Percentiles rank a stretch among this genome's conserved stretches.
Conservation (phyloP, 2,329 filamentous ascomycete species). For the Drechmeria coniospora region DNA sequence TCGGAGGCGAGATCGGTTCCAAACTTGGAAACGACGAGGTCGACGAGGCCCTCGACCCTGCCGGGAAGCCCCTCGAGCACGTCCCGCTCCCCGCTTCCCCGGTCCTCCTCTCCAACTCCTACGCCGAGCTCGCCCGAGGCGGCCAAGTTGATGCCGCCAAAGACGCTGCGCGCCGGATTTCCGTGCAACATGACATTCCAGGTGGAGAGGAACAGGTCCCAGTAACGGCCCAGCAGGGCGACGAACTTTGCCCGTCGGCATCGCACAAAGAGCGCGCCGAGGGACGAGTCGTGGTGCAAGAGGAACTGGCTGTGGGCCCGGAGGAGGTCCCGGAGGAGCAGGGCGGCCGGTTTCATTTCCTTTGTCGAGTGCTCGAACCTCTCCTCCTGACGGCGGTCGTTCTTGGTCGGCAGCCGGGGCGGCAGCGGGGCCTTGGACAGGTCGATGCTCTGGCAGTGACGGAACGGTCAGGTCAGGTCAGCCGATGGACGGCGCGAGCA, state of each 20-base stretch:
- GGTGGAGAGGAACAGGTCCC: constrained; percentile 51
- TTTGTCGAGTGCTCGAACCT: constrained; percentile 70
- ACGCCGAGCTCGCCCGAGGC: constrained; percentile 83
- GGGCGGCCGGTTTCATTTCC: constrained; percentile 68
- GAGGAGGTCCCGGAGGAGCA: constrained; percentile 67
- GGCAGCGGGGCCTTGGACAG: constrained; percentile 58
- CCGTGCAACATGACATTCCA: constrained; percentile 90
- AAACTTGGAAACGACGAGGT: constrained; percentile 77
- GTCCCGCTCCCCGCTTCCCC: constrained; percentile 83
- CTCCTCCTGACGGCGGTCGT: constrained; percentile 22
- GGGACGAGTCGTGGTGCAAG: constrained; percentile 67
- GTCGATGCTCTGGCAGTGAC: constrained; percentile 40
- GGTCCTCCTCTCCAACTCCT: constrained; percentile 89
- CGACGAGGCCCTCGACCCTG: constrained; percentile 69
- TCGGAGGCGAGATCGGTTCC: constrained; percentile 31
- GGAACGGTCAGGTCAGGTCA: constrained; percentile 3
- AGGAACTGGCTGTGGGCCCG: constrained; percentile 75
- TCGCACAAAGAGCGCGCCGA: constrained; percentile 53
- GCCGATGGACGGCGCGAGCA: no score
- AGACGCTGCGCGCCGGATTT: constrained; percentile 67
- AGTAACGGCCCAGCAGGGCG: constrained; percentile 60
- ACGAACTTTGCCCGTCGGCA: constrained; percentile 54
- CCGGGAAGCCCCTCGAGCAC: constrained; percentile 79
- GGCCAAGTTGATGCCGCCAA: constrained; percentile 73
- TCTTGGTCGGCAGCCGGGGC: constrained; percentile 28